Conservation (phyloP, 352 stramenopile species). For the Phytophthora brassicae region DNA sequence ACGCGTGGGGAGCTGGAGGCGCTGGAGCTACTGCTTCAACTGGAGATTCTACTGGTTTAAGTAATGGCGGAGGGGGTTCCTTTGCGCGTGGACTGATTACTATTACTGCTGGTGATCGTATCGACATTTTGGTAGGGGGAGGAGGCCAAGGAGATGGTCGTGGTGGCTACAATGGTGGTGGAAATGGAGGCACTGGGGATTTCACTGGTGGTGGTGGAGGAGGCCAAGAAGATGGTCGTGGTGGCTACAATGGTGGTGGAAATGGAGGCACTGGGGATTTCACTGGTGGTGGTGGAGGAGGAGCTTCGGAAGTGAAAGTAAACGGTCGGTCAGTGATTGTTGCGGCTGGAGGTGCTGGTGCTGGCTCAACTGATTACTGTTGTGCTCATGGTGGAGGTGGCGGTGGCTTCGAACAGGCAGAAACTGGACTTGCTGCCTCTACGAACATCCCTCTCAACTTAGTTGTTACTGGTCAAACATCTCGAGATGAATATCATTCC, state of each 20-base stretch:
- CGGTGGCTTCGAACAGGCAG: conserved; percentile 43
- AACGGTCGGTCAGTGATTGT: conserved; percentile 56
- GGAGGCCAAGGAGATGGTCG: conserved; percentile 36
- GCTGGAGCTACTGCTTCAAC: conserved; percentile 40
- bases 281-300: conserved; percentile 62
- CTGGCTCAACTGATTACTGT: conserved; percentile 72
- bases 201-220: conserved; percentile 65
- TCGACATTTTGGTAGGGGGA: conserved; percentile 71
- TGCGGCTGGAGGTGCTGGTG: conserved; percentile 70
- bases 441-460: conserved; percentile 46
- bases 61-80: conserved; percentile 67
- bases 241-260: conserved; percentile 73
- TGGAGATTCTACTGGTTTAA: conserved; percentile 20
- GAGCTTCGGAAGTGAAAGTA: conserved; percentile 52
- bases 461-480: conserved; percentile 19
- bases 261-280: conserved; percentile 58
- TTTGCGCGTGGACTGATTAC: conserved; percentile 63
- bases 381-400: conserved; percentile 74
- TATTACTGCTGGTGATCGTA: conserved; percentile 40
- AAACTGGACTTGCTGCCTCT: conserved; percentile 42
- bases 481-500: conserved; percentile 63
- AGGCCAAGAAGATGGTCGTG: conserved; percentile 33
- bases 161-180: conserved; percentile 75
- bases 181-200: conserved; percentile 51
- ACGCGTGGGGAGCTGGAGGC: conserved; percentile 77